phyloP scores from a whole-genome alignment of 495 filamentous ascomycete species.

The Neurospora terricola region DNA sequence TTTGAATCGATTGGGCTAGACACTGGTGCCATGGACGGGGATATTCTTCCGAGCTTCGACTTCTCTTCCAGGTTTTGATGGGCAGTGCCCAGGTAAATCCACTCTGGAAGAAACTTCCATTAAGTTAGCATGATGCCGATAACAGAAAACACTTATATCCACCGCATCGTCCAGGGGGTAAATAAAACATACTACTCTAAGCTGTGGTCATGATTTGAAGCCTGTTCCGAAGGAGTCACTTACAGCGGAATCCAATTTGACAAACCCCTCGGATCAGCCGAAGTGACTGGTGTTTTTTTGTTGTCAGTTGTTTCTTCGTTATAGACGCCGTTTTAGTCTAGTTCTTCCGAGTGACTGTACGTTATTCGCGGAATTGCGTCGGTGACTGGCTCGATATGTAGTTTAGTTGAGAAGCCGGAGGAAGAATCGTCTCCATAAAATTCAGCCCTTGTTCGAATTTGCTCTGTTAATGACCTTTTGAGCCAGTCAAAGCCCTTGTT shows the following conservation, averaged over 20 bases:
- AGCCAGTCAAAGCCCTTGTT: neutral
- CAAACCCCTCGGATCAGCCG: neutral
- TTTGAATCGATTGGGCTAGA: neutral
- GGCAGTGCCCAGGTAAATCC: neutral
- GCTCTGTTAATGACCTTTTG: neutral
- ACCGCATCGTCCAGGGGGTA: neutral
- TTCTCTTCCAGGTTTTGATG: neutral
- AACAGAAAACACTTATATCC: neutral
- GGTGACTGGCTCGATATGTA: neutral
- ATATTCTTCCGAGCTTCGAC: neutral
- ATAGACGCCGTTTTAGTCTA: neutral
- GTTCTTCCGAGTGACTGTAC: neutral
- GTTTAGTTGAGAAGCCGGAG: neutral
- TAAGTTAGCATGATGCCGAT: neutral
- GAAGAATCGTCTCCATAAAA: neutral
- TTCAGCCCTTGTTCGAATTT: neutral
- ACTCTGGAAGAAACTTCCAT: neutral
- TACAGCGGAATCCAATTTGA: neutral
- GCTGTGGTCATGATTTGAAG: neutral
- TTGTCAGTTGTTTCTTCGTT: neutral
- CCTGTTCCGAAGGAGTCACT: neutral
- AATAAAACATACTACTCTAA: neutral
- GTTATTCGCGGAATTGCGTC: neutral
- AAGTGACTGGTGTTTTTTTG: neutral
- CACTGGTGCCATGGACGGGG: neutral